A percentile compares a stretch with the other conserved stretches of the same genome.
Evolutionary conservation across 352 stramenopile genomes (phyloP).

Genomic region (Phytopythium chamaehyphon): DNA sequence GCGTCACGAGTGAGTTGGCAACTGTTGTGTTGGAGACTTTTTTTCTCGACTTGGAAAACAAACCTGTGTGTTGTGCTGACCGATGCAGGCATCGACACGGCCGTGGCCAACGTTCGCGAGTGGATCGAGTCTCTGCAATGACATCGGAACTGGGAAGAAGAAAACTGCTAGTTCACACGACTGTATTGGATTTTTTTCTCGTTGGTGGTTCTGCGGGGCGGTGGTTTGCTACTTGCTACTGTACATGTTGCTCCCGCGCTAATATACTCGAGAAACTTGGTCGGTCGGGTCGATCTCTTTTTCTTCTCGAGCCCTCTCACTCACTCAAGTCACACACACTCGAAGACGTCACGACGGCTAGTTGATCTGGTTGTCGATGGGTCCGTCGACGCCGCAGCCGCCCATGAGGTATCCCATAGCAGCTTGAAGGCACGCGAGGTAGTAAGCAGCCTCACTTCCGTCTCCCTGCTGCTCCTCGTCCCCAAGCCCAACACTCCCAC

Average conservation of each 20-base stretch:
- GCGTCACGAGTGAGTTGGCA: conserved; percentile 60
- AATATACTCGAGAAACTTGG: background rate
- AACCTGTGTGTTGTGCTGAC: background rate
- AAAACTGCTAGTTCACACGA: background rate
- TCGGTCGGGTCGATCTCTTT: too few relatives aligned
- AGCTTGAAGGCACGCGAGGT: conserved; percentile 73
- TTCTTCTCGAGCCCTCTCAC: conserved; percentile 6
- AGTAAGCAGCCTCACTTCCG: conserved; percentile 78
- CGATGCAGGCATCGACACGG: conserved; percentile 20
- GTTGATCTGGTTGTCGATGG: conserved; percentile 1
- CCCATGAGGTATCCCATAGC: conserved; percentile 79
- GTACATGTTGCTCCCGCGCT: background rate
- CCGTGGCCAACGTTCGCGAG: conserved; percentile 49
- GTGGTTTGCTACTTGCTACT: conserved; percentile 9
- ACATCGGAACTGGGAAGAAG: conserved; percentile 5
- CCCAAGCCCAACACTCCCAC: background rate
- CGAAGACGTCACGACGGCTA: background rate
- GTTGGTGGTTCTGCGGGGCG: background rate
- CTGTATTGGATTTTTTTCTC: too few relatives aligned
- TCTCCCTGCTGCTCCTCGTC: conserved; percentile 14
- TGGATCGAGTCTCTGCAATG: conserved; percentile 74
- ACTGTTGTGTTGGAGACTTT: background rate
- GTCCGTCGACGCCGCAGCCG: conserved; percentile 10
- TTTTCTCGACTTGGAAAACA: background rate
- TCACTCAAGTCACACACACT: conserved; percentile 1